phyloP scores from a whole-genome alignment of 2,329 filamentous ascomycete species.

The Camptophora hylomeconis region DNA sequence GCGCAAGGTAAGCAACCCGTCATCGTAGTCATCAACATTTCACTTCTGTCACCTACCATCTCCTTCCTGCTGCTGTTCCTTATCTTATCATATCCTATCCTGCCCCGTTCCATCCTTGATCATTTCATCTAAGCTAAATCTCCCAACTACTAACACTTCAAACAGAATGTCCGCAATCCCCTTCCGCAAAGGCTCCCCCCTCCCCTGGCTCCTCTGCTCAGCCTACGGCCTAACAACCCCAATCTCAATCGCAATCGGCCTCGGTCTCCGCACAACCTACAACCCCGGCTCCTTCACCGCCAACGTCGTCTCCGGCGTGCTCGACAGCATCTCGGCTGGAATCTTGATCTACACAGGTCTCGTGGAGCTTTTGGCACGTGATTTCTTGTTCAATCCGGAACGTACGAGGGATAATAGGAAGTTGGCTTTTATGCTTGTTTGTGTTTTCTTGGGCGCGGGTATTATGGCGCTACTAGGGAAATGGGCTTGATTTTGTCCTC shows the following conservation, averaged over 20 bases:
- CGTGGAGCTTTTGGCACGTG: conserved; percentile 36
- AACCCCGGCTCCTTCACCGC: conserved; percentile 29
- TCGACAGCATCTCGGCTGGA: conserved; percentile 36
- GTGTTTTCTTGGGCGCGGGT: conserved; percentile 27
- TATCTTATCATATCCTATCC: no score
- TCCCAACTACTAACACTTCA: not conserved
- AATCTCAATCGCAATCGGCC: conserved; percentile 36
- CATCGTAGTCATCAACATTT: no score
- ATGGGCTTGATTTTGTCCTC: conserved; percentile 37
- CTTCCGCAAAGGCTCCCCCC: conserved; percentile 31
- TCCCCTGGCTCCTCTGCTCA: conserved; percentile 37
- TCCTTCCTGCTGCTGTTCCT: no score
- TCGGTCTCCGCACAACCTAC: conserved; percentile 34
- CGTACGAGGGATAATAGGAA: conserved; percentile 27
- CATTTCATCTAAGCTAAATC: no score
- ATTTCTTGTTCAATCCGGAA: conserved; percentile 38
- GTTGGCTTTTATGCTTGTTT: conserved; percentile 31
- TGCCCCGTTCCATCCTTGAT: no score
- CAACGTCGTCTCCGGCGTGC: conserved; percentile 32
- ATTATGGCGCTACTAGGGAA: conserved; percentile 39
- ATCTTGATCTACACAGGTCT: conserved; percentile 39
- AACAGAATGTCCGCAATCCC: conserved; percentile 45
- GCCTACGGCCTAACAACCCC: conserved; percentile 41
- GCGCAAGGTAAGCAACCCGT: no score
- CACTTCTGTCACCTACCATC: no score